Evolutionary conservation across 1,139 yeast species (phyloP).

Genomic region (Hansenula anomala): DNA sequence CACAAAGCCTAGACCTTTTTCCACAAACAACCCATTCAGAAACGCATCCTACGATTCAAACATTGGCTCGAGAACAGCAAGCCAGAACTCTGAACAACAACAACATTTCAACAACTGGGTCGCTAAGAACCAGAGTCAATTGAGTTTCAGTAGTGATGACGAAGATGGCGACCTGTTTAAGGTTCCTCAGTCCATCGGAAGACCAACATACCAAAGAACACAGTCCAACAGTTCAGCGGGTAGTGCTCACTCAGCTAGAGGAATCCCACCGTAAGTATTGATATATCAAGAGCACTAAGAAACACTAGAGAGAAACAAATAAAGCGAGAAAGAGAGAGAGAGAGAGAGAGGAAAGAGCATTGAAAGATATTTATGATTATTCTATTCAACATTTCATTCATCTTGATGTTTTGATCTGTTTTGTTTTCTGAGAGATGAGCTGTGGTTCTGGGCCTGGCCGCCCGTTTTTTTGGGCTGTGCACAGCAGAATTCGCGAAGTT

Average conservation of each 20-base stretch:
- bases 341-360: no score
- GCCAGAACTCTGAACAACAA: constrained; percentile 22
- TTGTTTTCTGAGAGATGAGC: no score
- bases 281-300: no score
- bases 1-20: constrained; percentile 36
- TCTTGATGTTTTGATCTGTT: no score
- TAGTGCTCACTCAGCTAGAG: constrained; percentile 4
- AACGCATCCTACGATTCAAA: constrained; percentile 24
- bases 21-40: constrained; percentile 60
- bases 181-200: constrained; percentile 9
- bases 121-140: constrained; percentile 38
- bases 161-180: constrained; percentile 30
- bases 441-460: no score
- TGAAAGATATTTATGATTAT: no score
- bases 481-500: no score
- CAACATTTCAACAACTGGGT: constrained; percentile 48
- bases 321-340: no score
- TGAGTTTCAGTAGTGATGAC: constrained; percentile 37
- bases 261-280: constrained; percentile 2
- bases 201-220: constrained; percentile 16
- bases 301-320: no score
- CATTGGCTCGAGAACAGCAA: constrained; percentile 20
- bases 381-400: no score
- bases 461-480: no score
- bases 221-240: constrained; percentile 14